Conservation (phyloP, 2,329 filamentous ascomycete genomes). For the Fusarium nanum region DNA sequence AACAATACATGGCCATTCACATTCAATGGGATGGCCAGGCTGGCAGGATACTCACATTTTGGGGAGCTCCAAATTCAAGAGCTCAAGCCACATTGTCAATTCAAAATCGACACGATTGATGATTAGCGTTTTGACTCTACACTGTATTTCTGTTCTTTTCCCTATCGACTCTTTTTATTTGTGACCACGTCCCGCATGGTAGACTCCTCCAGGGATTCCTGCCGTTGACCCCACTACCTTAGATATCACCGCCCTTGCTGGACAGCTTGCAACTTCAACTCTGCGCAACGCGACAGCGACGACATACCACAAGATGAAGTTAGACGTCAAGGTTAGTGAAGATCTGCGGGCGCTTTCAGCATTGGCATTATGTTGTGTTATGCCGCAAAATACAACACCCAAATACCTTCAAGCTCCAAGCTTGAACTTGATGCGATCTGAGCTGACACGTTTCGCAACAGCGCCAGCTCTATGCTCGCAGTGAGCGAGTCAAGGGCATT, state of each 20-base stretch:
- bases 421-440: constrained; percentile 26
- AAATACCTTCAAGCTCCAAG: neutral
- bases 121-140: constrained; percentile 22
- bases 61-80: constrained; percentile 45
- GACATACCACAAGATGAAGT: constrained; percentile 53
- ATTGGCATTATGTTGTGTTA: neutral
- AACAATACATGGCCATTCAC: constrained; percentile 34
- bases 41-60: constrained; percentile 49
- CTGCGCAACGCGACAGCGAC: constrained; percentile 41
- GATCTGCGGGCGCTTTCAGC: constrained; percentile 1
- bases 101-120: constrained; percentile 37
- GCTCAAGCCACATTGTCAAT: constrained; percentile 37
- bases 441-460: constrained; percentile 48
- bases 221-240: constrained; percentile 46
- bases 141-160: neutral
- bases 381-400: too few relatives aligned
- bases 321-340: constrained; percentile 56
- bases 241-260: constrained; percentile 47
- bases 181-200: constrained; percentile 42
- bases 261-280: constrained; percentile 48
- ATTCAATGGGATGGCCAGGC: constrained; percentile 37
- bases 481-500: constrained; percentile 95
- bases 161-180: neutral
- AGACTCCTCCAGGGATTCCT: constrained; percentile 43
- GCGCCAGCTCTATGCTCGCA: constrained; percentile 74